Conservation (phyloP, 2,329 filamentous ascomycete genomes). For the Phialocephala sp. region DNA sequence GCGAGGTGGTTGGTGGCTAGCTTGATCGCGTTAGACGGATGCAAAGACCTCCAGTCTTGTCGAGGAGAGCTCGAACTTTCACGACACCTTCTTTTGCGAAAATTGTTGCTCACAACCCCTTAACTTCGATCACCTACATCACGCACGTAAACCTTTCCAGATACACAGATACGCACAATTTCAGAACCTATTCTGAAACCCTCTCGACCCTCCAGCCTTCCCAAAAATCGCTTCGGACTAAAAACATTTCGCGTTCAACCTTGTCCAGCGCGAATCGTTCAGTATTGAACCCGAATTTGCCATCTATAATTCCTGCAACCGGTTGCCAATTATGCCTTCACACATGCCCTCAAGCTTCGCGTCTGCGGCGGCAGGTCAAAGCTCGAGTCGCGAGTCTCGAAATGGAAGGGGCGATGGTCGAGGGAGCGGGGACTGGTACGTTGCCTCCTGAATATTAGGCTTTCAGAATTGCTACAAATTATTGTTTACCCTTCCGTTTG, state of each 20-base stretch:
- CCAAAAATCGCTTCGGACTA: slow-evolving; percentile 14
- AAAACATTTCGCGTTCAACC: slow-evolving; percentile 26
- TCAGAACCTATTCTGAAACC: slow-evolving; percentile 14
- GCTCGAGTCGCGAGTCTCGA: slow-evolving; percentile 63
- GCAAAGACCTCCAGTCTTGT: neutral
- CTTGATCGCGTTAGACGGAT: too few species aligned
- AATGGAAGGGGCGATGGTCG: slow-evolving; percentile 63
- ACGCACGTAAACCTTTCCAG: slow-evolving; percentile 2
- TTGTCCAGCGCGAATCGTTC: slow-evolving; percentile 30
- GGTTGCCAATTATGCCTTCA: slow-evolving; percentile 62
- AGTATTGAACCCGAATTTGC: slow-evolving; percentile 18
- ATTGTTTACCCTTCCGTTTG: neutral
- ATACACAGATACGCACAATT: slow-evolving; percentile 14
- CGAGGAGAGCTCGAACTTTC: slow-evolving; percentile 4
- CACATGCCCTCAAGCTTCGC: slow-evolving; percentile 84
- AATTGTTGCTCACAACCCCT: slow-evolving; percentile 12
- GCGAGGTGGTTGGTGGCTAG: too few species aligned
- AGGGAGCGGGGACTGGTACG: slow-evolving; percentile 76
- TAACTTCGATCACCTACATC: slow-evolving; percentile 3
- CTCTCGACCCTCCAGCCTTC: slow-evolving; percentile 1
- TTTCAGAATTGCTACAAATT: neutral
- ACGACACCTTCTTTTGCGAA: slow-evolving; percentile 4
- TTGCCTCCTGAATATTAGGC: slow-evolving; percentile 35
- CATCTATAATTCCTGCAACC: slow-evolving; percentile 22
- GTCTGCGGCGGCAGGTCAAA: slow-evolving; percentile 80